Evolutionary conservation across 768 basidiomycete species (phyloP).

Genomic region (Suillus alpinus): DNA sequence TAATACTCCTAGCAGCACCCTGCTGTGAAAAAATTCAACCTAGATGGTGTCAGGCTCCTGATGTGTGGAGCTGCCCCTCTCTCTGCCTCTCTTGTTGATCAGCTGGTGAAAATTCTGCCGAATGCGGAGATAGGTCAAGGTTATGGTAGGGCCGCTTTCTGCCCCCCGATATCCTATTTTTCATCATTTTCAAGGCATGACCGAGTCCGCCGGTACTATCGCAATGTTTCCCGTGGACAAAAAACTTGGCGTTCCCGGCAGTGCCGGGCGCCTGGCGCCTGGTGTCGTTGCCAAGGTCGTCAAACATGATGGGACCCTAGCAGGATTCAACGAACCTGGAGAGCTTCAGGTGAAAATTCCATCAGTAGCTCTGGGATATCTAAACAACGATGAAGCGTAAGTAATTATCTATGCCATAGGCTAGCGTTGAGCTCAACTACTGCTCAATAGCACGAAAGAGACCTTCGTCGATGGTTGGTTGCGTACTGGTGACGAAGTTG

Average conservation of each 20-base stretch:
- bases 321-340: constrained; percentile 54
- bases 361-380: constrained; percentile 42
- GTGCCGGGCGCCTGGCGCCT: constrained; percentile 47
- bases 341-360: constrained; percentile 51
- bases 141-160: constrained; percentile 40
- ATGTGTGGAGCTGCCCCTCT: constrained; percentile 65
- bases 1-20: constrained; percentile 40
- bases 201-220: constrained; percentile 56
- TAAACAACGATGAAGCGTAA: constrained; percentile 60
- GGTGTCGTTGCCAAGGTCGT: constrained; percentile 54
- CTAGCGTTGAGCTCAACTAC: background rate
- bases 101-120: constrained; percentile 46
- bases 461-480: constrained; percentile 76
- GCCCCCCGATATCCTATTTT: background rate
- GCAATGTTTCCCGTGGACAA: constrained; percentile 46
- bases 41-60: constrained; percentile 50
- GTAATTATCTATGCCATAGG: constrained; percentile 20
- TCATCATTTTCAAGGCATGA: constrained; percentile 48
- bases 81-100: constrained; percentile 50
- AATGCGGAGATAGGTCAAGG: constrained; percentile 65
- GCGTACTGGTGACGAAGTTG: constrained; percentile 64
- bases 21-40: constrained; percentile 45
- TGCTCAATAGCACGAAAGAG: constrained; percentile 52
- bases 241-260: constrained; percentile 52
- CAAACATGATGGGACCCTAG: constrained; percentile 56